Evolutionary conservation across 2,329 filamentous ascomycete species (phyloP), one percentile per base, ranked within the genome.

Genomic region (Neopestalotiopsis sp.): DNA sequence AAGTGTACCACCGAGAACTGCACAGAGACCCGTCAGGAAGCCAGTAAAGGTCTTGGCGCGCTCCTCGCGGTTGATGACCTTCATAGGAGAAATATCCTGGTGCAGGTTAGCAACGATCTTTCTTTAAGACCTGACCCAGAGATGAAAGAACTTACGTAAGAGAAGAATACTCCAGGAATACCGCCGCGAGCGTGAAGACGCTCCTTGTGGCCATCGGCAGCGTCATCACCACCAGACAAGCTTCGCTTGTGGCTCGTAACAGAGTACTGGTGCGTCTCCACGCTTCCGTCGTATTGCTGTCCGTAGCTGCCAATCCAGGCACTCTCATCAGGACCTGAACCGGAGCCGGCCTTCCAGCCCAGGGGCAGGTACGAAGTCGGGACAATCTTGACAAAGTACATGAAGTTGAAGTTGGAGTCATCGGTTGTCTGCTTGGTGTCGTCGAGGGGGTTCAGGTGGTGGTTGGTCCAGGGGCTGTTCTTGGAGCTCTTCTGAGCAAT

Each of bases 311-410:
- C 93, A 64, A 96, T 83, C 66, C 90, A 89, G 13, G 88, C 82
- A 61, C 87, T 84, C 61, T 91, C 85, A 66, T 88, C 81, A 65
- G 81, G 73, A 5, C 76, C 72, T 49, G 74, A 73, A 65, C 79
- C 76, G 68, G 80, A 75, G 58, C 75, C 77, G 49, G 69, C 74
- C 75, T 90, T 89, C 78, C 94, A 97, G 71, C 94, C 94, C 1
- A 99, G 88, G 2, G 96, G 94, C 32, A 98, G 88, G 80, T 98
- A 99, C 1, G 94, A 95, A 1, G 96, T 99, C 3, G 93, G 94
- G 40, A 99, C 96, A 68, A 99, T 96, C 86, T 99, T 99, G 82
- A 99, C 88, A 81, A 99, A 99, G 85, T 99, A 99, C 94, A 98
- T 97, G 81, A 91, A 99, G 85, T 98, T 99, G 86, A 88, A 98